Base-by-base conservation (phyloP, 1,284 basidiomycete genomes). In the Crepidotus sp. region DNA sequence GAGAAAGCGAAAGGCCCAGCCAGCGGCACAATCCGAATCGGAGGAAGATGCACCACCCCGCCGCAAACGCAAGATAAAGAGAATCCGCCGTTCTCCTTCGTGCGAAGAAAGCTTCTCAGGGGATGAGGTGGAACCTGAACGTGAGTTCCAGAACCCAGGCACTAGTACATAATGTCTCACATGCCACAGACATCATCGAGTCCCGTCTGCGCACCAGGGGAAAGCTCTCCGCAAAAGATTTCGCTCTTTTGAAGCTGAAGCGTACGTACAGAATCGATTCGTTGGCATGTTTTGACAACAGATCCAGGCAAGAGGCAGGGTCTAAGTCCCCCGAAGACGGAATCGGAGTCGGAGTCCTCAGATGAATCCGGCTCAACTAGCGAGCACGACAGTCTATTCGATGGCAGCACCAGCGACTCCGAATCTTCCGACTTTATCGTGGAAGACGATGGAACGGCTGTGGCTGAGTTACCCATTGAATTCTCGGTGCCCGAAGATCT, bases 401-500 rank as follows among this genome's bases (percentile, higher is more conserved):
- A 67, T 27, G 62, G 57, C 34, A 61, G 62, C 27, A 33, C 59
- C 59, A 21, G 60, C 55, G 29, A 58, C 15, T 57, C 58, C 2
- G 59, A 62, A 15, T 69, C 71, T 9, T 71, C 72, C 3, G 70
- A 73, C 36, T 88, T 86, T 57, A 83, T 91, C 46, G 77, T 84
- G 1, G 80, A 88, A 46, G 86, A 91, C 54, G 76, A 76, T 45
- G 69, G 65, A n/a, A 62, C 49, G 10, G 63, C 56, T 0, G 54
- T 64, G 1, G 61, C 70, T 11, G 61, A 72, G 25, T 69, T 92
- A 11, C 90, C 89, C 5, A 66, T 69, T 17, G 35, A 49, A 26
- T 93, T 88, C 62, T 89, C 83, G 57, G 77, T 84, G 75, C 77
- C 81, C 56, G 80, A 90, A 59, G 82, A 86, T 54, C 66, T 83